Base-by-base conservation (phyloP, 306 rosid genomes). In the Quercus robur region DNA sequence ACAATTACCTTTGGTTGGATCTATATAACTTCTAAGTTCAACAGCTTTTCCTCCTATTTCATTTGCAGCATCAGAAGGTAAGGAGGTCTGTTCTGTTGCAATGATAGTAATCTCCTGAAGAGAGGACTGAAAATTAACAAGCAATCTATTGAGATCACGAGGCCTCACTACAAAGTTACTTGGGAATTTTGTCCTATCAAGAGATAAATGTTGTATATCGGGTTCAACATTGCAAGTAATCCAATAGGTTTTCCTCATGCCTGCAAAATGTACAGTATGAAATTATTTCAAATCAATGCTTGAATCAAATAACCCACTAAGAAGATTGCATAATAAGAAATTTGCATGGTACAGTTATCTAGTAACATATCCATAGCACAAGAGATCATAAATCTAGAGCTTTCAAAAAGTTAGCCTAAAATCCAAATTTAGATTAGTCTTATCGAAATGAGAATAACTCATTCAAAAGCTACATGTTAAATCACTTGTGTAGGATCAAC, bases 21-120 rank as follows among this genome's bases (percentile, higher is more conserved):
- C 99, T 74, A 88, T 80, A 79, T 95, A 95, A 87, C 99, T 95
- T 83, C 97, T 86, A 70, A 93, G 90, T 83, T 95, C 97, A 59
- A 93, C 98, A 3, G 98, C 94, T 87, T 95, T 93, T 84, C 99
- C 98, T 73, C 93, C 99, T 78, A 90, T 89, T 75, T 93, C 99
- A 85, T 81, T 90, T 75, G 86, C 91, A 77, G 82, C 77, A 77
- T 91, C 98, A 77, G 88, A 89, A 75, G 97, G 95, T 56, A 87
- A 54, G 28, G 94, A 86, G 77, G 89, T 81, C 20, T 90, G 91
- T 70, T 93, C 99, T 83, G 99, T 95, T 55, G 98, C 97, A 74
- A 95, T 91, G 66, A 95, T 70, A 61, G 99, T 93, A 69, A 95
- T 91, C 89, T 95, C 99, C 70, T 93, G 97, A 85, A 95, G 94